Evolutionary conservation across 2,329 filamentous ascomycete genomes (phyloP), one percentile per base, ranked within the genome.

Genomic region (Colletotrichum lupini): DNA sequence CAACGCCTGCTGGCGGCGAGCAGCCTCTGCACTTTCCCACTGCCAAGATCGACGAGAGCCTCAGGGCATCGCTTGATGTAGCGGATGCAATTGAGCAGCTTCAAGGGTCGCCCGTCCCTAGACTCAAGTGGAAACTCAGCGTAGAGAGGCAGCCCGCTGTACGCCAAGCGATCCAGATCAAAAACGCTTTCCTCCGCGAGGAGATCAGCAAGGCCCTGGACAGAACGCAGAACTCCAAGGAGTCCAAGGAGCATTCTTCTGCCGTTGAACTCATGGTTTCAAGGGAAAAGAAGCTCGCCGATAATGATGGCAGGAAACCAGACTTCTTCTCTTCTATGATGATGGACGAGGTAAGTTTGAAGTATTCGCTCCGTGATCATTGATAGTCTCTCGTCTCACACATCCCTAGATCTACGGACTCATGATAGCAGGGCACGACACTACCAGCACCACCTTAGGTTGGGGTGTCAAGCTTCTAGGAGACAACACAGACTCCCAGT

Each of bases 391-490:
- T 1, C 16, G 11, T 49, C 42, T 49, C 42, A 49, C 42, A 49
- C 19, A 11, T 49, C 11, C 19, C n/a, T 49, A 49, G 42, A 22
- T 49, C 42, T 49, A 49, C 19, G 42, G 42, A 49, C 63, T 72
- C 53, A 57, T 72, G 16, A 28, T 68, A 7, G 69, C 69, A 2
- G 69, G 69, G 2, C 69, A 68, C 6, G 69, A 72, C 24, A 72
- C 69, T 11, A 42, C 69, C 2, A 37, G 49, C 4, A 64, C 65
- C 5, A 60, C 65, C 9, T 26, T 68, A 8, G 32, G 59, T 1
- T 72, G 69, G 69, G 69, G 69, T 3, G 35, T 81, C 24, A 82
- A 82, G 74, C 74, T 65, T 11, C 32, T 78, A 7, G 52, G 73
- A 4, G 75, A 75, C 14, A 61, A 73, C 14, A 75, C 63, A 1